Percentiles rank a stretch among this genome's conserved stretches.
Conservation (phyloP, 2,329 filamentous ascomycete species). For the Fonsecaea monophora region DNA sequence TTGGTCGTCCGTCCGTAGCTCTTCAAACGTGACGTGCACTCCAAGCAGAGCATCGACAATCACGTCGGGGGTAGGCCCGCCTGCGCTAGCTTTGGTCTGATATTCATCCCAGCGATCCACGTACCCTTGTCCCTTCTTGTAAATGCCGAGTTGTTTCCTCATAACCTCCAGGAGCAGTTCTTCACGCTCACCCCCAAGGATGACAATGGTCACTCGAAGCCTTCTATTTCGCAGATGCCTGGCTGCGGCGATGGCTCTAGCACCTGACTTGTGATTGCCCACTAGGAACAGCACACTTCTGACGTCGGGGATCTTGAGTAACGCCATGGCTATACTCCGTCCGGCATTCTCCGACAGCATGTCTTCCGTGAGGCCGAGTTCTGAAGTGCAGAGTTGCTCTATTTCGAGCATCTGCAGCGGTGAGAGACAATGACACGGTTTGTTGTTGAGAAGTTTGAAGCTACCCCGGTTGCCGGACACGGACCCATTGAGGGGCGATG, state of each 20-base stretch:
- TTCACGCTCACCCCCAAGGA: constrained; percentile 84
- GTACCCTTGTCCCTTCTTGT: constrained; percentile 80
- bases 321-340: constrained; percentile 84
- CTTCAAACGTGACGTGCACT: constrained; percentile 85
- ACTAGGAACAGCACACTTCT: constrained; percentile 74
- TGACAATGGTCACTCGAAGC: constrained; percentile 78
- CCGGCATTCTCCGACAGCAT: constrained; percentile 93
- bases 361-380: constrained; percentile 84
- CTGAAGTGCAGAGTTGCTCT: constrained; percentile 86
- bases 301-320: constrained; percentile 62
- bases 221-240: constrained; percentile 86
- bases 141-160: constrained; percentile 80
- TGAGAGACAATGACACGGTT: constrained; percentile 64
- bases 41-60: constrained; percentile 90
- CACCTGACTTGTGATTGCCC: constrained; percentile 91
- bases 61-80: constrained; percentile 69
- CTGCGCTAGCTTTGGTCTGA: constrained; percentile 48
- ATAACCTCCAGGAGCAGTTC: constrained; percentile 80
- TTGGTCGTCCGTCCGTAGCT: constrained; percentile 81
- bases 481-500: constrained; percentile 51
- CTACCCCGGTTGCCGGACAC: constrained; percentile 41
- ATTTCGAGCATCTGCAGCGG: constrained; percentile 89
- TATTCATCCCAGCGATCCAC: constrained; percentile 69
- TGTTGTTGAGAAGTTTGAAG: constrained; percentile 62
- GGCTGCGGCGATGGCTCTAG: constrained; percentile 81